A percentile compares a stretch with the other conserved stretches of the same genome.
Conservation (phyloP, 805 yeast genomes). For the Saccharomycopsis sp. region DNA sequence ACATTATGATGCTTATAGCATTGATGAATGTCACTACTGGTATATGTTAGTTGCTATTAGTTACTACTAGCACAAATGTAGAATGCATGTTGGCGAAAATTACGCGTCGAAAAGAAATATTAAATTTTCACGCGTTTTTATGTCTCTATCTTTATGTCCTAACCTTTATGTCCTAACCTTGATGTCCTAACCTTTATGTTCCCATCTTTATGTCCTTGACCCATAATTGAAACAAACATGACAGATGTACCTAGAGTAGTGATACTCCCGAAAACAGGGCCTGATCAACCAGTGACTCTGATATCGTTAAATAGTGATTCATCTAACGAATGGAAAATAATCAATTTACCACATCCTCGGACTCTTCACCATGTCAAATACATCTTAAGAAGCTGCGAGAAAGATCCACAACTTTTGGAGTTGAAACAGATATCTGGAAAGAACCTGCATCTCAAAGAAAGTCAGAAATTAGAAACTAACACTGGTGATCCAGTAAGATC, state of each 20-base stretch:
- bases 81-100: no score
- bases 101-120: no score
- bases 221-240: no score
- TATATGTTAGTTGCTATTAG: no score
- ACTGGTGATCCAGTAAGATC: constrained; percentile 7
- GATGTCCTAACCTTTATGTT: no score
- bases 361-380: not conserved
- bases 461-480: constrained; percentile 3
- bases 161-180: no score
- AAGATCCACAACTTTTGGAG: constrained; percentile 1
- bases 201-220: no score
- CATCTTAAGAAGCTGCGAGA: not conserved
- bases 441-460: constrained; percentile 8
- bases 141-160: no score
- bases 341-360: not conserved
- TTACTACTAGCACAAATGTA: no score
- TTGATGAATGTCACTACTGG: no score
- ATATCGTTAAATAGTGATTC: not conserved
- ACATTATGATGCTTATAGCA: no score
- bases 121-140: no score
- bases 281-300: not conserved
- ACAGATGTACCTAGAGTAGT: not conserved
- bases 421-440: constrained; percentile 6
- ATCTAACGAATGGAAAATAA: not conserved
- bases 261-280: not conserved